Conservation (phyloP, 2,329 filamentous ascomycete species). For the Furcasterigmium furcatum region DNA sequence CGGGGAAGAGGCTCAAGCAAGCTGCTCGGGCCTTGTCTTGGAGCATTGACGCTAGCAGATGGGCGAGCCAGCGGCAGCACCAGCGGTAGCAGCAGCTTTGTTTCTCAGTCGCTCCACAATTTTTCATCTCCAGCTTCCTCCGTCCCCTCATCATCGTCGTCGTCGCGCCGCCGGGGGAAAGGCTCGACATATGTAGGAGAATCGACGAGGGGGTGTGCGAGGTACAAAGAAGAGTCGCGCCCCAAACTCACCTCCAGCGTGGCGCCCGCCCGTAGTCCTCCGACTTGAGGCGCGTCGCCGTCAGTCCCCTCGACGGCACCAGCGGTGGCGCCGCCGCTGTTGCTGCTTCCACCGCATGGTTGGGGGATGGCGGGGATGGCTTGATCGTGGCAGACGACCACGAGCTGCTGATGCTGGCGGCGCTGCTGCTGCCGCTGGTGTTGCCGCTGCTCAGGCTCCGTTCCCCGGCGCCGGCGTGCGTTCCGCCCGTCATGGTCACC, state of each 20-base stretch:
- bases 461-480: constrained; percentile 63
- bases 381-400: constrained; percentile 64
- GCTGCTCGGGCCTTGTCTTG: too few species aligned
- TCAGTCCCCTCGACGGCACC: background rate
- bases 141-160: too few species aligned
- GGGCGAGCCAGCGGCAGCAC: too few species aligned
- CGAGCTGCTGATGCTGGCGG: constrained; percentile 50
- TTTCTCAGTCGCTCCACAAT: too few species aligned
- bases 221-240: background rate
- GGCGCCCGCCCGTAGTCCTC: constrained; percentile 39
- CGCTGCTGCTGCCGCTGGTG: constrained; percentile 40
- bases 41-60: too few species aligned
- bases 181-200: too few species aligned
- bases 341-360: constrained; percentile 24
- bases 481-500: constrained; percentile 61
- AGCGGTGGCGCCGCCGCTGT: constrained; percentile 19
- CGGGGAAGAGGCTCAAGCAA: too few species aligned
- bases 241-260: constrained; percentile 27
- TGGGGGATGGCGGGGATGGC: constrained; percentile 28
- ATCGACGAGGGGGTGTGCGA: too few species aligned
- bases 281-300: constrained; percentile 23
- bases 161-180: too few species aligned
- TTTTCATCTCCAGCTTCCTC: too few species aligned
- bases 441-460: background rate
- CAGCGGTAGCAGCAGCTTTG: too few species aligned